phyloP scores from a whole-genome alignment of 1,284 basidiomycete genomes.

The Kalmanozyma brasiliensis region DNA sequence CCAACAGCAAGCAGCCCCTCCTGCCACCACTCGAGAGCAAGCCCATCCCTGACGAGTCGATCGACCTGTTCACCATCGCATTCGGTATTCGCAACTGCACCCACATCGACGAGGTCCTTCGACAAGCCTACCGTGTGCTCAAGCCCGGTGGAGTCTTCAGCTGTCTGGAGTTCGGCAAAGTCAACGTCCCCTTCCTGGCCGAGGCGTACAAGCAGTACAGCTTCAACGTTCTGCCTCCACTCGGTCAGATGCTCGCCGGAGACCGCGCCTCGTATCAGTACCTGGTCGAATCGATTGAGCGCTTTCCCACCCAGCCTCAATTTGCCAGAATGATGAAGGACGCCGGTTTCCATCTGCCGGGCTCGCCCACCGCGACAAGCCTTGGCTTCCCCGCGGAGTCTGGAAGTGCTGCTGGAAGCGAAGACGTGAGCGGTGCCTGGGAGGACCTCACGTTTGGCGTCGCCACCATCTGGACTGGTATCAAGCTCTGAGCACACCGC shows the following conservation, averaged over 20 bases:
- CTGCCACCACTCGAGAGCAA: slow-evolving; percentile 61
- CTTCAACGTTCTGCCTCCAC: slow-evolving; percentile 91
- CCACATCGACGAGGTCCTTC: slow-evolving; percentile 85
- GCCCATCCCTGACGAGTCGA: slow-evolving; percentile 72
- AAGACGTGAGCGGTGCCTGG: slow-evolving; percentile 60
- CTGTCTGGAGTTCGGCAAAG: slow-evolving; percentile 95
- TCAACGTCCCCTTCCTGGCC: slow-evolving; percentile 86
- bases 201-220: slow-evolving; percentile 95
- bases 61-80: slow-evolving; percentile 97
- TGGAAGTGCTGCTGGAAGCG: slow-evolving; percentile 30
- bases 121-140: slow-evolving; percentile 90
- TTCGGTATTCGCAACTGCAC: slow-evolving; percentile 99
- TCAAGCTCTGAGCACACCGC: slow-evolving; percentile 34
- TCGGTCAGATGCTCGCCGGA: slow-evolving; percentile 94
- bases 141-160: slow-evolving; percentile 97
- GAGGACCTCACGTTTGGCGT: slow-evolving; percentile 66
- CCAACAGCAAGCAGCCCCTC: slow-evolving; percentile 53
- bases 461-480: slow-evolving; percentile 66
- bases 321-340: slow-evolving; percentile 82
- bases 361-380: slow-evolving; percentile 53
- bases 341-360: slow-evolving; percentile 69
- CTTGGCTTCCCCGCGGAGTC: slow-evolving; percentile 55
- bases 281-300: slow-evolving; percentile 94
- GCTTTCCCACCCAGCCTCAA: slow-evolving; percentile 88
- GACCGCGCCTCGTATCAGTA: slow-evolving; percentile 93